phyloP scores from a whole-genome alignment of 352 stramenopile species.

The Phytophthora parvispora region DNA sequence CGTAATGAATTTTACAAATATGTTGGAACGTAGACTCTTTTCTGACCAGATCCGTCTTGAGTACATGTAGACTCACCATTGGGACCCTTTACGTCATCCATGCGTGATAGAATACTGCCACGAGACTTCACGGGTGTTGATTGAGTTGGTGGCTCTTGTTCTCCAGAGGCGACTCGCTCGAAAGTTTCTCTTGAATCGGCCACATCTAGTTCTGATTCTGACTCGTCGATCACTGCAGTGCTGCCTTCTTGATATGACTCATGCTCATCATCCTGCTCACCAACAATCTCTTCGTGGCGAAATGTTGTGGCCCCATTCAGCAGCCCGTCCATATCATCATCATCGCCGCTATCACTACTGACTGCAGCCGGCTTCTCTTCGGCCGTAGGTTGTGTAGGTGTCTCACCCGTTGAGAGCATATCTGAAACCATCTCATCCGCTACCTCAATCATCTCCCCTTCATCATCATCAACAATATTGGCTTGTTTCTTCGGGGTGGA shows the following conservation, averaged over 20 bases:
- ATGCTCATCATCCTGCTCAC: slow-evolving; percentile 34
- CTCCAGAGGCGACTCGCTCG: neutral
- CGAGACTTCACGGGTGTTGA: slow-evolving; percentile 10
- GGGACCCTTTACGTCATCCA: slow-evolving; percentile 14
- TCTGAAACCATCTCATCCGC: slow-evolving; percentile 49
- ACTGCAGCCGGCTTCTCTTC: slow-evolving; percentile 20
- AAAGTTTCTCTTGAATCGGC: neutral
- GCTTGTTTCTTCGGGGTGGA: slow-evolving; percentile 47
- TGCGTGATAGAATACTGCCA: slow-evolving; percentile 23
- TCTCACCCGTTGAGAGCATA: slow-evolving; percentile 33
- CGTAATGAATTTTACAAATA: slow-evolving; percentile 26
- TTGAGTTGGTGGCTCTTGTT: slow-evolving; percentile 2
- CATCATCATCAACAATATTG: slow-evolving; percentile 42
- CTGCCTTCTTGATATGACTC: slow-evolving; percentile 15
- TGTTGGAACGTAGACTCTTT: slow-evolving; percentile 31
- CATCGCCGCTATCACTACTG: slow-evolving; percentile 35
- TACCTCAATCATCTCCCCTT: slow-evolving; percentile 50
- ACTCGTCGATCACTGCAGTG: slow-evolving; percentile 13
- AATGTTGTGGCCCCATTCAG: slow-evolving; percentile 39
- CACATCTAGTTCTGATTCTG: slow-evolving; percentile 16
- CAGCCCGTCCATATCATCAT: slow-evolving; percentile 36
- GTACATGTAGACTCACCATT: slow-evolving; percentile 1
- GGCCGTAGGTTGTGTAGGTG: neutral
- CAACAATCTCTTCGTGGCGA: slow-evolving; percentile 43
- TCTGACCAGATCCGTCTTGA: slow-evolving; percentile 4